Evolutionary conservation across 139 green algal species (phyloP), one percentile per base, ranked within the genome.

Genomic region (Chara braunii): DNA sequence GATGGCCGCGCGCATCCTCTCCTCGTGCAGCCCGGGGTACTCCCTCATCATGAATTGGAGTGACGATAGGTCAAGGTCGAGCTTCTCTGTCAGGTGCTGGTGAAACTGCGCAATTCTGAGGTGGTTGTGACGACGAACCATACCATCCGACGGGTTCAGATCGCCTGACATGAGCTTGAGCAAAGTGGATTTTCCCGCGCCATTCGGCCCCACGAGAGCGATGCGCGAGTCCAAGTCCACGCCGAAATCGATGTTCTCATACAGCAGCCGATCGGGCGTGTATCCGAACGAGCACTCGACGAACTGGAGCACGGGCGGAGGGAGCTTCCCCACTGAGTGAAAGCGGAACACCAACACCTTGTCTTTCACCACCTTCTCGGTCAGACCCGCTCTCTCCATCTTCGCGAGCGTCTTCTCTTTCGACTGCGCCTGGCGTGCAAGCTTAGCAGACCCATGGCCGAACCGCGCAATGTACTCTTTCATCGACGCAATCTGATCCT

Each of bases 341-440:
- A 97, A 97, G 23, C 76, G 60, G 37, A 97, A 85, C 55, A 80
- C 82, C 3, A 97, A 81, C n/a, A 84, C 70, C 5, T 64, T 64
- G 45, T 96, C 90, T 4, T 23, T 62, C 52, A 79, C 65, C 0
- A 71, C 62, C 1, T 63, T 40, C 1, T 62, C 51, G 23, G 90
- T 96, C 12, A 96, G 78, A 0, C 88, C 90, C 9, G 75, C 84
- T 1, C 75, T 75, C 42, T 94, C 85, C 90, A 96, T 96, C 79
- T 97, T 97, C 22, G 83, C 91, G 50, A 97, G 71, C 31, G 85
- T 93, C 76, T 97, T 97, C 81, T 97, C 85, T 74, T 96, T 97
- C 42, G 60, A 85, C 74, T 95, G 80, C 18, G 91, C 91, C 70
- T 97, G 90, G 33, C 8, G 40, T 32, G 87, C 89, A 44, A 96